These are phyloP conservation scores for Eragrostis nindensis DNA, from an alignment of 176 grass and related monocot species.

Conservation along the genomic window DNA sequence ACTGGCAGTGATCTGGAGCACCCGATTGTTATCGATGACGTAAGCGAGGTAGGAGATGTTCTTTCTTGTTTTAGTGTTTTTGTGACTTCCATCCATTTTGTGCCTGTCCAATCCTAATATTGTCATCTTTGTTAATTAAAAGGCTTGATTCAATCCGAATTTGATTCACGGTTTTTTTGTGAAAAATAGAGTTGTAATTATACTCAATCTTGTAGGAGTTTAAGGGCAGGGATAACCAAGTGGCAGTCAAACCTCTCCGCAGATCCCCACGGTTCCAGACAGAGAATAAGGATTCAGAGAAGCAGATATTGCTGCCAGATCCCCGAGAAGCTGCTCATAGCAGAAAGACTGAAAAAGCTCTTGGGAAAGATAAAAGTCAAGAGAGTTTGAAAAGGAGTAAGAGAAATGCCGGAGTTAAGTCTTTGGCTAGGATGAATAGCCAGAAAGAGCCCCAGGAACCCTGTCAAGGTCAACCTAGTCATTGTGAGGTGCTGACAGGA, in stretches of 20 bases:
- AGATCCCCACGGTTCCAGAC: conserved; percentile 36
- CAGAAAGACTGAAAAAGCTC: conserved; percentile 9
- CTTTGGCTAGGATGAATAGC: conserved; percentile 9
- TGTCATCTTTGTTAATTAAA: neutral
- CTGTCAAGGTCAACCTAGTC: conserved; percentile 11
- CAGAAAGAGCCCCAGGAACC: neutral
- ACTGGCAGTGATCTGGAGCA: neutral
- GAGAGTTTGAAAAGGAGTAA: neutral
- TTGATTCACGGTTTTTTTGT: neutral
- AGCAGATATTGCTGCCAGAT: neutral
- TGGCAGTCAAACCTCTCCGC: neutral
- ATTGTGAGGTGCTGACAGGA: conserved; percentile 9
- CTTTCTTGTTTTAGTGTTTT: conserved; percentile 12
- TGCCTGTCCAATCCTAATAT: conserved; percentile 1
- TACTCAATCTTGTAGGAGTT: conserved; percentile 34
- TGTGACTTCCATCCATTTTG: neutral
- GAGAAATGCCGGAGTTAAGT: conserved; percentile 26
- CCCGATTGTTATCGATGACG: conserved; percentile 4
- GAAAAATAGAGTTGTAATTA: conserved; percentile 23
- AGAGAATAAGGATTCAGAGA: conserved; percentile 18
- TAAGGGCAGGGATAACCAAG: neutral
- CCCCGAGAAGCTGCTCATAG: neutral
- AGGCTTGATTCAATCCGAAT: conserved; percentile 14
- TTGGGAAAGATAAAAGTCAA: conserved; percentile 20
- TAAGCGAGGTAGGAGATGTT: conserved; percentile 4